These are phyloP conservation scores for Phytopythium aichiense DNA, from an alignment of 352 stramenopile genomes.

Conservation along the genomic window DNA sequence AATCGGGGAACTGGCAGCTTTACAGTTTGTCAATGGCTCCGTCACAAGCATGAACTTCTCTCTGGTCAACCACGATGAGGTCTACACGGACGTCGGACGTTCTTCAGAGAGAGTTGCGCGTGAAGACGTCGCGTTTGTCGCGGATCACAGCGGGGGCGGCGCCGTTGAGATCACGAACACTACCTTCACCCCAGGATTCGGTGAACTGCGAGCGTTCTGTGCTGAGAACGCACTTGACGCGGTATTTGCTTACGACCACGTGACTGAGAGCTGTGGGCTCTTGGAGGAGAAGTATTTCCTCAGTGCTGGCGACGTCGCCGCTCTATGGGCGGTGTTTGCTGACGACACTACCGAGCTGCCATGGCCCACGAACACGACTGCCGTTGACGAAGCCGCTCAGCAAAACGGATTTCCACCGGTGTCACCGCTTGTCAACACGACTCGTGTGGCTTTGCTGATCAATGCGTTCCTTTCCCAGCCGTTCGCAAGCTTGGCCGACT, in stretches of 20 bases:
- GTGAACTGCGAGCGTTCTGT: constrained; percentile 46
- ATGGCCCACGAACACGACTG: constrained; percentile 15
- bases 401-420: constrained; percentile 9
- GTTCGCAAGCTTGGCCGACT: constrained; percentile 23
- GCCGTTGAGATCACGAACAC: constrained; percentile 9
- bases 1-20: constrained; percentile 25
- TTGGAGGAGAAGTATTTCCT: constrained; percentile 23
- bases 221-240: constrained; percentile 18
- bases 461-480: constrained; percentile 51
- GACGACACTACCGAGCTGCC: constrained; percentile 18
- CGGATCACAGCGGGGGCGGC: background rate
- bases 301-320: constrained; percentile 11
- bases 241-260: constrained; percentile 29
- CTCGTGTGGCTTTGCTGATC: constrained; percentile 33
- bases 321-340: constrained; percentile 24
- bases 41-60: constrained; percentile 19
- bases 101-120: constrained; percentile 35
- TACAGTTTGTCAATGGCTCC: constrained; percentile 46
- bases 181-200: constrained; percentile 25
- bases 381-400: background rate
- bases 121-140: constrained; percentile 25
- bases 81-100: constrained; percentile 21
- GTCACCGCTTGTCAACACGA: constrained; percentile 14
- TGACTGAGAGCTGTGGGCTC: constrained; percentile 12
- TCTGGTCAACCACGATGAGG: background rate